These are phyloP conservation scores for Termitomyces sp. DNA, from an alignment of 1,284 basidiomycete genomes.

Conservation along the genomic window DNA sequence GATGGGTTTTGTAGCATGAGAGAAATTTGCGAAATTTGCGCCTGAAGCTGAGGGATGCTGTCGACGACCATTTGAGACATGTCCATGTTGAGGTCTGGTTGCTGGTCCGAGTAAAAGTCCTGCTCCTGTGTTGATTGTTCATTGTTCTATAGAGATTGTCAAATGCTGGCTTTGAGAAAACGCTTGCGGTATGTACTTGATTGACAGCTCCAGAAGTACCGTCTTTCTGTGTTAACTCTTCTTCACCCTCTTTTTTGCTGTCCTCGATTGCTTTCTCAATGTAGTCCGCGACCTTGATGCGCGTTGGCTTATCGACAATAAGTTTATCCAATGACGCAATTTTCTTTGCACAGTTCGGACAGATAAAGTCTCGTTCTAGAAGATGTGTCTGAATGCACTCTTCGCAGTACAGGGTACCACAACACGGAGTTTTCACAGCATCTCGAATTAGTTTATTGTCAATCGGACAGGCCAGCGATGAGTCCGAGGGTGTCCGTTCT, in stretches of 20 bases:
- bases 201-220: constrained; percentile 14
- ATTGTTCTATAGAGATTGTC: constrained; percentile 16
- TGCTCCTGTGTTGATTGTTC: constrained; percentile 37
- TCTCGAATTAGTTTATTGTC: constrained; percentile 88
- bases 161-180: not conserved
- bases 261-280: constrained; percentile 82
- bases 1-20: constrained; percentile 72
- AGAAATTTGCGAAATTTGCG: constrained; percentile 70
- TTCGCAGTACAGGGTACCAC: constrained; percentile 86
- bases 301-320: constrained; percentile 69
- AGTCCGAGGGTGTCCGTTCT: constrained; percentile 75
- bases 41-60: constrained; percentile 73
- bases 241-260: constrained; percentile 64
- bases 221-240: constrained; percentile 26
- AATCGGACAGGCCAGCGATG: constrained; percentile 77
- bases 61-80: constrained; percentile 67
- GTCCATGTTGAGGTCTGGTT: constrained; percentile 54
- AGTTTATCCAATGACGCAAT: constrained; percentile 84
- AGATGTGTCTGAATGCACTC: constrained; percentile 91
- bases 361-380: constrained; percentile 89
- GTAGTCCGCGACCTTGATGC: constrained; percentile 74
- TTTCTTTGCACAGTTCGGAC: constrained; percentile 84
- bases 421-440: constrained; percentile 89
- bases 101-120: constrained; percentile 62
- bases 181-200: constrained; percentile 15